Evolutionary conservation across 2,329 filamentous ascomycete genomes (phyloP).

Genomic region (Pseudofabraea citricarpa): DNA sequence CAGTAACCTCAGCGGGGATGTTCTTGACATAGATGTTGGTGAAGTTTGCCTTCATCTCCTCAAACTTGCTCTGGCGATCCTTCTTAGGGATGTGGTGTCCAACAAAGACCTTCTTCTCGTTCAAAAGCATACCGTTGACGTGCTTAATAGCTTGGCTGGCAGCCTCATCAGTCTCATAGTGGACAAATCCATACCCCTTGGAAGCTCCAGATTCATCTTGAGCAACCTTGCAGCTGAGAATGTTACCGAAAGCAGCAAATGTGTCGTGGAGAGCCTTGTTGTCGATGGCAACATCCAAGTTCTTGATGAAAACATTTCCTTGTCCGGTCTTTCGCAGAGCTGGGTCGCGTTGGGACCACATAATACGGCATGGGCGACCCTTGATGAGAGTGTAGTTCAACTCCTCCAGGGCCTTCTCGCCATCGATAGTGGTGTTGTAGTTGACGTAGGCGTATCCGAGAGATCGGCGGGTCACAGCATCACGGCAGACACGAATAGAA

Average conservation of each 20-base stretch:
- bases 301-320: constrained; percentile 99
- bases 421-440: constrained; percentile 96
- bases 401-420: constrained; percentile 97
- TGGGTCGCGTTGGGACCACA: constrained; percentile 99
- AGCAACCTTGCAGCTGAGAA: constrained; percentile 98
- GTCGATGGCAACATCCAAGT: constrained; percentile 96
- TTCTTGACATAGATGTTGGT: constrained; percentile 99
- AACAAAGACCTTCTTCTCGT: constrained; percentile 99
- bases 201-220: constrained; percentile 96
- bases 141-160: constrained; percentile 97
- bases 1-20: constrained; percentile 75
- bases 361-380: constrained; percentile 97
- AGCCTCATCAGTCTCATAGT: constrained; percentile 99
- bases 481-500: constrained; percentile 98
- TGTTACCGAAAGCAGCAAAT: constrained; percentile 98
- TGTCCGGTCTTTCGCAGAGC: constrained; percentile 98
- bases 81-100: constrained; percentile 99
- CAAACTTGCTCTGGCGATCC: constrained; percentile 99
- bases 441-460: constrained; percentile 99
- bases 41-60: constrained; percentile 99
- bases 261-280: constrained; percentile 99
- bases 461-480: constrained; percentile 96
- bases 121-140: constrained; percentile 98
- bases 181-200: constrained; percentile 98
- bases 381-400: constrained; percentile 99